Base-by-base conservation (phyloP, 139 green algal species). In the Volvox africanus region DNA sequence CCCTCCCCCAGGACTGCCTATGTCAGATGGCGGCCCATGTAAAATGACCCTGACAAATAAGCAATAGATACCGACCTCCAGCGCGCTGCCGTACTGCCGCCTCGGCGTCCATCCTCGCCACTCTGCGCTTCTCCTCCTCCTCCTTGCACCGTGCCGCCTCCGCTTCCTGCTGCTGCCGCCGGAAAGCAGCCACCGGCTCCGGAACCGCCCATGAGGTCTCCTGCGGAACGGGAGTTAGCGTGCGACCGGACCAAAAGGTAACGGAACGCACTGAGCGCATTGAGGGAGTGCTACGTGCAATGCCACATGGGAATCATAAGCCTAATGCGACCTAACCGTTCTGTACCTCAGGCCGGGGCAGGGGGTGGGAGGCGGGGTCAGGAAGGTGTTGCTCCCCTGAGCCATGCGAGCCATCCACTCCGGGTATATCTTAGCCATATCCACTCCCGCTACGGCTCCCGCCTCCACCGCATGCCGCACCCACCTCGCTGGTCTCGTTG, bases 401-500 rank as follows among this genome's bases (percentile, higher is more conserved):
- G n/a, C n/a, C n/a, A n/a, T n/a, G n/a, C n/a, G n/a, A n/a, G n/a
- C n/a, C n/a, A n/a, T n/a, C n/a, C n/a, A n/a, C n/a, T n/a, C n/a
- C n/a, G n/a, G n/a, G 44, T 5, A 55, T 55, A 55, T 75, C 67
- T 28, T 75, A 3, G n/a, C n/a, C n/a, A n/a, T n/a, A 6, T 28
- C 24, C 67, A 26, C 14, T 75, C 67, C 67, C 67, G 22, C 67
- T 12, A 26, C 55, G 32, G 50, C 76, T 36, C 55, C n/a, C 30
- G n/a, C 50, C 28, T 2, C 73, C 73, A 6, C 73, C 16, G 2
- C 24, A 36, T 1, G 16, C 73, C 75, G 22, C n/a, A 1, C 75
- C 13, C 75, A 86, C 80, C 80, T 86, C 80, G 19, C 85, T 92
- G 3, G 88, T 78, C 0, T 88, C 61, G 79, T 97, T 95, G 94